Evolutionary conservation across 345 rosid species (phyloP), one percentile per base, ranked within the genome.

Genomic region (Raphanus sativus): DNA sequence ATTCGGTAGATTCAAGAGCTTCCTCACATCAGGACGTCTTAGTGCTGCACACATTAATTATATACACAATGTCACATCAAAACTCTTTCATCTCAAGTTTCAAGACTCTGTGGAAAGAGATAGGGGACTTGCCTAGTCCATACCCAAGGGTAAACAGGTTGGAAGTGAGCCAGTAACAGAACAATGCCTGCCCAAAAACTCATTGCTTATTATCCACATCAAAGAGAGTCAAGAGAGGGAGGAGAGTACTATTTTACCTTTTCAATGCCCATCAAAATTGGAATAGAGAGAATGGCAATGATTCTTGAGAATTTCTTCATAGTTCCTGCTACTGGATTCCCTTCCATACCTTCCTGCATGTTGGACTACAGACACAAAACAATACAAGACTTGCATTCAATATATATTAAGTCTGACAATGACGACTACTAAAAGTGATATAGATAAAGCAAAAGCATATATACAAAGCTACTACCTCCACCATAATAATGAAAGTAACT

Each of bases 321-420:
- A 76, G 83, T 84, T 54, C 85, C 85, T 71, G 91, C 89, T 40
- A 78, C 69, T 65, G 87, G 80, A 61, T 88, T 88, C 65, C 91
- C 90, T 80, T 86, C 89, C 73, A 88, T 58, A 28, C 90, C 91
- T 77, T 85, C 91, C 79, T 85, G 87, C 86, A 82, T 80, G 67
- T 87, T 84, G 62, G 83, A 83, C 88, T 85, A 75, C 8, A 34
- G 63, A 59, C 24, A 65, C 2, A 60, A 42, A 7, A 34, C 6
- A 16, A 36, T 3, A 30, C 28, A 38, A 21, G 61, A 50, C 26
- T 52, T 64, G 62, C 24, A 24, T 75, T 36, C 33, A 13, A 11
- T 32, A 48, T 25, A 25, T 17, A 32, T 25, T 12, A 48, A 33
- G 28, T 26, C 30, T 26, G 42, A 66, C 28, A 6, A 15, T n/a